Base-by-base conservation (phyloP, 176 grass and related monocot genomes). In the Triticum dicoccoides region DNA sequence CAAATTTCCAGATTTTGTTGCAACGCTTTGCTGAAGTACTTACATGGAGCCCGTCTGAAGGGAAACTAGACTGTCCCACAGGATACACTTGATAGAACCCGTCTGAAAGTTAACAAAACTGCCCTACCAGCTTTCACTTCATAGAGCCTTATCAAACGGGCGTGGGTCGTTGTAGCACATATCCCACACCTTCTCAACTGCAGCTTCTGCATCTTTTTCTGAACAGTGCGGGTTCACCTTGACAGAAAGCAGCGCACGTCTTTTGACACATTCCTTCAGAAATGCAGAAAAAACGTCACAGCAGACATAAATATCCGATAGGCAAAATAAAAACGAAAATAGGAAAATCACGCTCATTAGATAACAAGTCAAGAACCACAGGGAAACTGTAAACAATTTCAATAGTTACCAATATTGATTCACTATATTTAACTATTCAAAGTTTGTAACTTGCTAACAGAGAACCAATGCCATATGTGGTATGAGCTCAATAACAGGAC, bases 131-230 rank as follows among this genome's bases (percentile, higher is more conserved):
- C 23, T 69, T 47, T 8, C 82, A 90, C 29, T 45, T 92, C 61
- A 92, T 64, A 90, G 92, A 82, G 97, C 97, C 73, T 94, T 92
- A 49, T 96, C 97, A 64, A 99, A 99, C 37, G 97, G 97, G 4
- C 67, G 75, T 13, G 94, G 83, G 68, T 99, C 94, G 77, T 96
- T 89, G 76, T 96, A 96, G 82, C 94, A 99, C 70, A 93, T 91
- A 83, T 94, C 68, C 97, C 97, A 96, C 21, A 99, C 87, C 42
- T 94, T 80, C 47, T 99, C 94, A 56, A 99, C 78, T 61, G 94
- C 97, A 87, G 96, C 97, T 81, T 96, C 94, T 39, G 97, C 94
- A 64, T 90, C 65, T 15, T 82, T n/a, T 39, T 84, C 90, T 0
- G 89, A 85, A 52, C 97, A 94, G 82, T 90, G 54, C 1, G 92